Percentiles rank a stretch among this genome's conserved stretches.
phyloP scores from a whole-genome alignment of 352 stramenopile genomes.

The Peronospora farinosa region DNA sequence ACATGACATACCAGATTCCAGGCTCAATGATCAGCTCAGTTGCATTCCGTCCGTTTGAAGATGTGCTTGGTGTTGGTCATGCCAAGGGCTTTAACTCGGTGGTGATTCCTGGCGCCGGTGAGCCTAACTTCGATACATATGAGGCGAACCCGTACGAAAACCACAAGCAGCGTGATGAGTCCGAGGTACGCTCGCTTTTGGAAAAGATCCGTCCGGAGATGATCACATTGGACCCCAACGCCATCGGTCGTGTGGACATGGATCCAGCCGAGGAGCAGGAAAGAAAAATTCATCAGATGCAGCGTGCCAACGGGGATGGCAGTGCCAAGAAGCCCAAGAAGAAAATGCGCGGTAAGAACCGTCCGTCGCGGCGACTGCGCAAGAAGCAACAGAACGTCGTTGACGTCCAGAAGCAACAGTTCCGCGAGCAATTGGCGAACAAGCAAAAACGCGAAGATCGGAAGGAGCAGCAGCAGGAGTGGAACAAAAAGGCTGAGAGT shows the following conservation, averaged over 20 bases:
- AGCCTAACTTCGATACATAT: slow-evolving; percentile 97
- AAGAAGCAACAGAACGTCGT: slow-evolving; percentile 99
- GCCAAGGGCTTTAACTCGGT: slow-evolving; percentile 70
- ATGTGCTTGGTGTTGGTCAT: slow-evolving; percentile 95
- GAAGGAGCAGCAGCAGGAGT: slow-evolving; percentile 69
- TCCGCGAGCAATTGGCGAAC: slow-evolving; percentile 77
- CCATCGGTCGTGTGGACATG: slow-evolving; percentile 90
- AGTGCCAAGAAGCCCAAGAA: slow-evolving; percentile 80
- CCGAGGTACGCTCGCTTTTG: slow-evolving; percentile 93
- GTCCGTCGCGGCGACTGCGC: slow-evolving; percentile 92
- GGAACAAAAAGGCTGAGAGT: slow-evolving; percentile 68
- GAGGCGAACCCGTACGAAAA: slow-evolving; percentile 97
- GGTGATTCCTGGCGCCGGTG: slow-evolving; percentile 94
- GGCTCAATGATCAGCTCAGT: slow-evolving; percentile 82
- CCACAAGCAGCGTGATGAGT: slow-evolving; percentile 93
- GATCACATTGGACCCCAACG: slow-evolving; percentile 94
- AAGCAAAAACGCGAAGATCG: slow-evolving; percentile 71
- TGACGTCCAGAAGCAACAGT: slow-evolving; percentile 90
- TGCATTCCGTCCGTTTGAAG: slow-evolving; percentile 97
- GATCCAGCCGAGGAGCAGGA: slow-evolving; percentile 84
- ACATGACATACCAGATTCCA: slow-evolving; percentile 89
- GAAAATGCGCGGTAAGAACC: slow-evolving; percentile 96
- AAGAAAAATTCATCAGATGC: slow-evolving; percentile 71
- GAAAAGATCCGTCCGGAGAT: slow-evolving; percentile 98
- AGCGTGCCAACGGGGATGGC: slow-evolving; percentile 66